A percentile compares a stretch with the other conserved stretches of the same genome.
Conservation (phyloP, 192 early-diverging fungal species). For the Coemansia sp. region DNA sequence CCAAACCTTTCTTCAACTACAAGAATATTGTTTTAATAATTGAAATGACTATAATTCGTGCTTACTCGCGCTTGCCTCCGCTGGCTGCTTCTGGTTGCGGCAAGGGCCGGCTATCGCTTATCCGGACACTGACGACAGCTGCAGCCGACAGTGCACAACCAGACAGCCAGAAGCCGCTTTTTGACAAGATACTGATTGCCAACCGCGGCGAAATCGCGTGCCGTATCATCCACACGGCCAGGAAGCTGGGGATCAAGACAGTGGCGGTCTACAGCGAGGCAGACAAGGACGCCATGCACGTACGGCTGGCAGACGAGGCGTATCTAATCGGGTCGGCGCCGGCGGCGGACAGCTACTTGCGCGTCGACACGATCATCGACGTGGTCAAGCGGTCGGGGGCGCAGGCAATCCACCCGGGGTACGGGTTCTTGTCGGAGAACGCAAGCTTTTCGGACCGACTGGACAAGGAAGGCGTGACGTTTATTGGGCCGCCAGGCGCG, state of each 20-base stretch:
- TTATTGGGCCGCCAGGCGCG: slow-evolving; percentile 66
- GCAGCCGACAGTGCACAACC: not conserved
- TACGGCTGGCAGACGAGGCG: slow-evolving; percentile 85
- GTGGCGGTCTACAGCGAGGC: slow-evolving; percentile 93
- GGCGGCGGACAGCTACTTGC: slow-evolving; percentile 77
- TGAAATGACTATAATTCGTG: not conserved
- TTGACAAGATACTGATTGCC: slow-evolving; percentile 91
- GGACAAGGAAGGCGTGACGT: slow-evolving; percentile 65
- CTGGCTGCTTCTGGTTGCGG: not conserved
- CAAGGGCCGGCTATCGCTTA: not conserved
- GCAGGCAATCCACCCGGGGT: slow-evolving; percentile 92
- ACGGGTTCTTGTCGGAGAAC: slow-evolving; percentile 95
- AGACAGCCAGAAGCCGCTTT: slow-evolving; percentile 22
- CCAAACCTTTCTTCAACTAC: not conserved
- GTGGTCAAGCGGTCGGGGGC: slow-evolving; percentile 75
- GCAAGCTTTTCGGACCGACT: slow-evolving; percentile 73
- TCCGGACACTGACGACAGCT: not conserved
- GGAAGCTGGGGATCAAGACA: slow-evolving; percentile 92
- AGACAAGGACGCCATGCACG: slow-evolving; percentile 82
- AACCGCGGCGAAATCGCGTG: slow-evolving; percentile 96
- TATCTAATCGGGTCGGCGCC: slow-evolving; percentile 77
- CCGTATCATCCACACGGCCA: slow-evolving; percentile 88
- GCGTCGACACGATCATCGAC: slow-evolving; percentile 73
- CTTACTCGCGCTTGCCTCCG: not conserved
- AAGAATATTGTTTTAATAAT: too few relatives aligned